A percentile compares a stretch with the other conserved stretches of the same genome.
These are phyloP conservation scores for Hypoxylon subgilvum DNA, from an alignment of 495 filamentous ascomycete species.

Conservation along the genomic window DNA sequence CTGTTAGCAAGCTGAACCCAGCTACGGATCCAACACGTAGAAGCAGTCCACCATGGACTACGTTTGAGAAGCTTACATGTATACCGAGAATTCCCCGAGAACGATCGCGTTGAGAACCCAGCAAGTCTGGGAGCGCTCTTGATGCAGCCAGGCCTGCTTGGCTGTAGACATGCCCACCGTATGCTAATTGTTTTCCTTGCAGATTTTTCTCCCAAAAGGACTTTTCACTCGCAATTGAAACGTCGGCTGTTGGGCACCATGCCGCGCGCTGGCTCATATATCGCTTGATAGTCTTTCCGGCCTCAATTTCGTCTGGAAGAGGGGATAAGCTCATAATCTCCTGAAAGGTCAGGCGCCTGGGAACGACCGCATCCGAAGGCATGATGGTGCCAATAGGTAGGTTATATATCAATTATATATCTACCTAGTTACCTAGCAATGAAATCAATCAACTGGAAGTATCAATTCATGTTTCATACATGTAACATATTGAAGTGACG, in stretches of 20 bases:
- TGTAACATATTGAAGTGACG: too few relatives aligned
- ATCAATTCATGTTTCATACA: too few relatives aligned
- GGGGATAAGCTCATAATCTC: conserved; percentile 45
- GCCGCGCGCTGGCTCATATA: conserved; percentile 48
- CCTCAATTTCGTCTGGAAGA: conserved; percentile 35
- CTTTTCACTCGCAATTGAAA: conserved; percentile 7
- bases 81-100: too few relatives aligned
- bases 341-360: conserved; percentile 45
- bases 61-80: conserved; percentile 34
- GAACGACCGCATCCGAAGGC: not conserved
- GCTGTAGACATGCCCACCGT: conserved; percentile 72
- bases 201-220: conserved; percentile 4
- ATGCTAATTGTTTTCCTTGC: conserved; percentile 43
- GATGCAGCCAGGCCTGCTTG: conserved; percentile 69
- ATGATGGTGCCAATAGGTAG: not conserved
- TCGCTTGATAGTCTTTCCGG: conserved; percentile 28
- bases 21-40: not conserved
- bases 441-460: too few relatives aligned
- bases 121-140: conserved; percentile 53
- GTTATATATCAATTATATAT: not conserved
- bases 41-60: not conserved
- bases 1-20: conserved; percentile 8
- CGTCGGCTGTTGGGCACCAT: conserved; percentile 43
- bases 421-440: too few relatives aligned
- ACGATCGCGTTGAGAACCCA: conserved; percentile 27